Evolutionary conservation across 331 rosid genomes (phyloP), one percentile per base, ranked within the genome.

Genomic region (Stylosanthes scabra): DNA sequence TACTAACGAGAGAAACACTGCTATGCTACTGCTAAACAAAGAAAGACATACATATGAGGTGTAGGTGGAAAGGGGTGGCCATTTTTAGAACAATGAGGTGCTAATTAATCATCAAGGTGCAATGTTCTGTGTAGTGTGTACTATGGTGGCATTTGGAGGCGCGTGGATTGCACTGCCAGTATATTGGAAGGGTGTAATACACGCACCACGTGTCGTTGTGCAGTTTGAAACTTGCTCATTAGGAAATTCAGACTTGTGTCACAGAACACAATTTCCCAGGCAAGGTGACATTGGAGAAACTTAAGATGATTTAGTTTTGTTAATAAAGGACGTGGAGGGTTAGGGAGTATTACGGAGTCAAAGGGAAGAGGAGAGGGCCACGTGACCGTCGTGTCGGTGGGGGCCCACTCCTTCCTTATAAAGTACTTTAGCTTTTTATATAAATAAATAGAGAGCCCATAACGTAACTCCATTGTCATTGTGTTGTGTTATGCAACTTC

Each of bases 361-460:
- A 49, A 59, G 63, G 7, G 63, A 31, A 25, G 42, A 34, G 71
- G 88, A 89, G 96, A 93, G 6, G 51, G 57, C 80, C 97, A 86
- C 90, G 95, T 88, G 96, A 88, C 85, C 63, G 93, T 87, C 96
- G 86, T 83, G 76, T 85, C 87, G 74, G 76, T 31, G 11, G 37
- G 85, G 90, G 2, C 85, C 34, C 28, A 49, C 71, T 52, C 37
- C 3, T 31, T 31, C 3, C 5, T 31, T 31, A 31, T 31, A 31
- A 31, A 20, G 25, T 20, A 31, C 5, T 3, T 31, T 31, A 31
- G 37, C 5, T 31, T 31, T 31, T 31, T 31, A 31, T 31, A 31
- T 31, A 31, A 31, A 31, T 31, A 31, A 0, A 31, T 5, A 31
- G 3, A 31, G 5, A 31, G 37, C 37, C 37, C 37, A 31, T 5